phyloP scores from a whole-genome alignment of 345 rosid species.

The Orychophragmus violaceus region DNA sequence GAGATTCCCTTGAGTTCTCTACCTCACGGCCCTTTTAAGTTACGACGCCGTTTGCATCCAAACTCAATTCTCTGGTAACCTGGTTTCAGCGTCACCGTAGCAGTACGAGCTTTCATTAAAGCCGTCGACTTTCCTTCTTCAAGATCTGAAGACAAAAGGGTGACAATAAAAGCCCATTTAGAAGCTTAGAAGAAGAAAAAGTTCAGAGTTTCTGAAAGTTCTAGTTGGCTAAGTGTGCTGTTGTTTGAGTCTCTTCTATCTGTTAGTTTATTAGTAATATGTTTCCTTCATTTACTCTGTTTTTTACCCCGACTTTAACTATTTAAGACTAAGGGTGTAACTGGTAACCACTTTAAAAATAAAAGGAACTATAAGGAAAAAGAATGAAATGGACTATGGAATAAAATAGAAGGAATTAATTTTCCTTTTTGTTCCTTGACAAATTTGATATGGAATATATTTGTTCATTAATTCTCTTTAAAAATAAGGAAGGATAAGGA shows the following conservation, averaged over 20 bases:
- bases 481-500: too few species aligned
- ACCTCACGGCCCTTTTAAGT: not conserved
- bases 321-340: too few species aligned
- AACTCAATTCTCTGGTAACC: not conserved
- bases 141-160: not conserved
- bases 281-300: not conserved
- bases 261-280: not conserved
- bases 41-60: constrained; percentile 19
- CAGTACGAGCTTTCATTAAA: not conserved
- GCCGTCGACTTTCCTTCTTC: not conserved
- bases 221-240: constrained; percentile 10
- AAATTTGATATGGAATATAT: too few species aligned
- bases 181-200: not conserved
- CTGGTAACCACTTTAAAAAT: too few species aligned
- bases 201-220: not conserved
- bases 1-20: not conserved
- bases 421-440: too few species aligned
- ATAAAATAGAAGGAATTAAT: too few species aligned
- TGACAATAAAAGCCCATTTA: not conserved
- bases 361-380: too few species aligned
- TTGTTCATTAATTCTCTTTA: too few species aligned
- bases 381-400: too few species aligned
- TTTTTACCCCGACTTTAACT: not conserved
- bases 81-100: not conserved
- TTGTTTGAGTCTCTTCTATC: constrained; percentile 5